Evolutionary conservation across 2,329 filamentous ascomycete genomes (phyloP), one percentile per base, ranked within the genome.

Genomic region (Nemania diffusa): DNA sequence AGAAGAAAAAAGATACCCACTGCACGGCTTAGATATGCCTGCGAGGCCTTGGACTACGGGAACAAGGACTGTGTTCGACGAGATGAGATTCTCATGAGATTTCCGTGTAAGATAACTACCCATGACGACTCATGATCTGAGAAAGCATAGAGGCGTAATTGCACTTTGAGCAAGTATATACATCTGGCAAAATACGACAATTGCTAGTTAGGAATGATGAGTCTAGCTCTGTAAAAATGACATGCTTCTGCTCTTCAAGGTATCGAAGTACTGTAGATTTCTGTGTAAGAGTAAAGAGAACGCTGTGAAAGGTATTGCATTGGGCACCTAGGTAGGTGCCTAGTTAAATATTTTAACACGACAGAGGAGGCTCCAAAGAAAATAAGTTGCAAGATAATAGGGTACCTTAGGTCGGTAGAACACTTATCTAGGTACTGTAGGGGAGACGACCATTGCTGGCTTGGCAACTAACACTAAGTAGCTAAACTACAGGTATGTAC

Each of bases 1-100:
- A 67, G 7, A n/a, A 50, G 51, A 70, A 67, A 72, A 71, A 73
- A 70, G 73, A 76, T 75, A 76, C 71, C 74, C 71, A 62, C 59
- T 69, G 70, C 42, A 72, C 68, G 71, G 64, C 34, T 53, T 24
- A 44, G 37, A 57, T 20, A 57, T 59, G 42, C 69, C 68, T 65
- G 70, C 67, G 62, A 65, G 51, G 29, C 50, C 9, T 50, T 42
- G 50, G 34, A 60, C 34, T 34, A 42, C 13, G 34, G 40, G 51
- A 24, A 48, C 24, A 52, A 17, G 57, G 42, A 27, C 42, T 15
- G 32, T 29, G 32, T 53, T 61, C 20, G 48, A 48, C 22, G 48
- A 56, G 24, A 60, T 20, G 52, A 65, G 8, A 20, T 51, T 65
- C 53, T 42, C 15, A 40, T 27, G 56, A 27, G 34, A 46, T 51